Evolutionary conservation across 2,329 filamentous ascomycete species (phyloP), one percentile per base, ranked within the genome.

Genomic region (Thermochaetoides dissita): DNA sequence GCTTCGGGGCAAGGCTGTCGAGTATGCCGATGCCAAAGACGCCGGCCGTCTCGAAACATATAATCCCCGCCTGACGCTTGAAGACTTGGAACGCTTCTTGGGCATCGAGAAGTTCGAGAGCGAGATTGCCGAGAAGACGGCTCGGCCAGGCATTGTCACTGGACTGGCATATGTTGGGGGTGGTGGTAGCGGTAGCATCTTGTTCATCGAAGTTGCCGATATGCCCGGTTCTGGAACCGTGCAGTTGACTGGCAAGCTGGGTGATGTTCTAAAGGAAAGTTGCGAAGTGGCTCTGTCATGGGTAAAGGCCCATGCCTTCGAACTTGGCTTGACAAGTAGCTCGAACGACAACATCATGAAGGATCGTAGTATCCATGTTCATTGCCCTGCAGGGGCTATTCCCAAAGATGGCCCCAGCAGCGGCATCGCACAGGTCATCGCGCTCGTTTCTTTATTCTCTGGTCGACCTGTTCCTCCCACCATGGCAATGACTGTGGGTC

Each of bases 131-230:
- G 89, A 94, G 59, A 86, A 84, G 56, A 76, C 76, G 58, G 71
- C 74, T 51, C 79, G 87, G 11, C 89, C 91, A 1, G 91, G 91
- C 43, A 84, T 98, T 43, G 89, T 98, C 33, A 98, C 91, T 0
- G 91, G 91, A 10, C 79, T 98, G 30, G 91, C 98, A 10, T 91
- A 91, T 7, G 98, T 95, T 66, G 86, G 81, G 56, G 83, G 81
- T 4, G 89, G 91, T 39, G 87, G 87, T 38, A 89, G 95, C 59
- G 91, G 91, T 48, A 88, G 84, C 57, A 98, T 98, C 55, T 72
- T 98, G 43, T 98, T 98, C 68, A 98, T 98, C 54, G 91, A 98
- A 63, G 86, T 95, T 36, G 86, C 89, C 8, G 88, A 94, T 57
- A 96, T 96, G 87, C 91, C 91, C 0, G 91, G 91, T 36, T 81